A percentile compares a stretch with the other conserved stretches of the same genome.
phyloP scores from a whole-genome alignment of 768 basidiomycete species.

The Infundibulicybe gibba region DNA sequence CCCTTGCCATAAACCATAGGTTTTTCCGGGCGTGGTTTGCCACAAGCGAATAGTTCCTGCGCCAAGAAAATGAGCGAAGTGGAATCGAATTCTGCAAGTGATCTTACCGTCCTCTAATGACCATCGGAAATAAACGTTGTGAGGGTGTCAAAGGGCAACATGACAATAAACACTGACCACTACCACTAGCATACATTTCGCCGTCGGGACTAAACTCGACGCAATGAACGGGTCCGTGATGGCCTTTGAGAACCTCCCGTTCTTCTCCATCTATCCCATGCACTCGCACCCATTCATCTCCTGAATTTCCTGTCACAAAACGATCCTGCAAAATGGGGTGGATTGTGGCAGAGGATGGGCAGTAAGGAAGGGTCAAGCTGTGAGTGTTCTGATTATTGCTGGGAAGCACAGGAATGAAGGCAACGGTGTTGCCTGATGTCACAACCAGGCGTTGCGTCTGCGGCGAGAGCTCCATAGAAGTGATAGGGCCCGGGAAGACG shows the following conservation, averaged over 20 bases:
- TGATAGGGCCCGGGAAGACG: conserved; percentile 75
- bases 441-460: conserved; percentile 83
- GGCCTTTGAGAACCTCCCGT: conserved; percentile 88
- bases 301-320: conserved; percentile 87
- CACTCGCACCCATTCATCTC: conserved; percentile 95
- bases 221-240: conserved; percentile 96
- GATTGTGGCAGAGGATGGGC: conserved; percentile 91
- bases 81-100: background rate
- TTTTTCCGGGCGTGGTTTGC: conserved; percentile 94
- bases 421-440: conserved; percentile 88
- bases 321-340: conserved; percentile 87
- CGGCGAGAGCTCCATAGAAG: conserved; percentile 89
- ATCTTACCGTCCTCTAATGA: conserved; percentile 24
- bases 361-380: conserved; percentile 75
- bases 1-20: conserved; percentile 90
- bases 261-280: conserved; percentile 91
- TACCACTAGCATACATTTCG: conserved; percentile 96
- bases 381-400: conserved; percentile 60
- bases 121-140: conserved; percentile 47
- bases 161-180: conserved; percentile 58
- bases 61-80: conserved; percentile 3
- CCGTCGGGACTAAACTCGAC: conserved; percentile 95
- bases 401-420: conserved; percentile 80
- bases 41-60: conserved; percentile 92
- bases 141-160: conserved; percentile 4